Evolutionary conservation across 331 rosid genomes (phyloP).

Genomic region (Quercus tomentella): DNA sequence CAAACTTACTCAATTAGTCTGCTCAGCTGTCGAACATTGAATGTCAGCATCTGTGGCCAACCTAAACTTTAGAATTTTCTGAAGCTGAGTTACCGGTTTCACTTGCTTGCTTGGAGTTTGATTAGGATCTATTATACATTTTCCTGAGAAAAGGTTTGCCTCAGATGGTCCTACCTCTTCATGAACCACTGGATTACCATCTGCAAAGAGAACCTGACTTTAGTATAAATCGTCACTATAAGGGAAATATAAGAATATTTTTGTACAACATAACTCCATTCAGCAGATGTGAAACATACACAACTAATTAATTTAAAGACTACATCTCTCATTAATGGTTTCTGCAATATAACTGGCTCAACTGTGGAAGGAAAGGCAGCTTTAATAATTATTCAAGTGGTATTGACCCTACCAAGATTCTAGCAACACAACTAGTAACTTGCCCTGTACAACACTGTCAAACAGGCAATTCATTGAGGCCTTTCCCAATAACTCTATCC

Average conservation of each 20-base stretch:
- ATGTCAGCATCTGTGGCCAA: conserved; percentile 43
- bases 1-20: background rate
- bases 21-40: conserved; percentile 18
- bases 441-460: background rate
- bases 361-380: background rate
- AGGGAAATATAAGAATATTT: background rate
- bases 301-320: background rate
- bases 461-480: background rate
- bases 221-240: background rate
- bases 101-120: conserved; percentile 54
- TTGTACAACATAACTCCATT: background rate
- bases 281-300: background rate
- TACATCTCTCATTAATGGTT: background rate
- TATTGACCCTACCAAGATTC: background rate
- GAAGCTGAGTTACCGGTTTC: conserved; percentile 52
- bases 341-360: background rate
- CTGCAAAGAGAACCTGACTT: conserved; percentile 29
- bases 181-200: conserved; percentile 41
- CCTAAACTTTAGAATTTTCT: conserved; percentile 58
- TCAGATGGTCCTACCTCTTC: conserved; percentile 75
- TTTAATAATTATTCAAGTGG: background rate
- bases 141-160: conserved; percentile 42
- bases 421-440: background rate
- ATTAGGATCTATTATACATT: conserved; percentile 55
- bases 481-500: background rate